Percentiles rank a stretch among this genome's conserved stretches.
Conservation (phyloP, 495 filamentous ascomycete genomes). For the Articulospora tetracladia region DNA sequence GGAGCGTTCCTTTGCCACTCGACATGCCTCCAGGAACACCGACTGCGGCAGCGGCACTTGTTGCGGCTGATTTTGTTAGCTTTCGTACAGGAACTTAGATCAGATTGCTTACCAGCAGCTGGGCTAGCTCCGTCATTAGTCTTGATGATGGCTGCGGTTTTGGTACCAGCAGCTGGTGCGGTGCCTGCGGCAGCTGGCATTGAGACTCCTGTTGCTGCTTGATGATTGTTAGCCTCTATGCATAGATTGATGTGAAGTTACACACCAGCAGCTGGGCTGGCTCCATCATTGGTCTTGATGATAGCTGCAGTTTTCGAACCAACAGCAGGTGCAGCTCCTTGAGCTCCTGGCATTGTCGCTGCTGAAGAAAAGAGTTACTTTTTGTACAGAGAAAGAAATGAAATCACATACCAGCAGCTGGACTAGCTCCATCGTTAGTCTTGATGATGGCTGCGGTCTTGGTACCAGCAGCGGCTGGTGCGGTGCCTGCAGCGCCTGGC, state of each 20-base stretch:
- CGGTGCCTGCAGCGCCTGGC: background rate
- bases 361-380: too few relatives aligned
- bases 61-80: slow-evolving; percentile 11
- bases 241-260: background rate
- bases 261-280: background rate
- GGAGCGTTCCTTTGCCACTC: slow-evolving; percentile 27
- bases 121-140: background rate
- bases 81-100: background rate
- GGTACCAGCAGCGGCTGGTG: slow-evolving; percentile 1
- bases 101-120: background rate
- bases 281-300: background rate
- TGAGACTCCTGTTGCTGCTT: background rate
- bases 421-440: background rate
- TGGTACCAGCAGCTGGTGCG: background rate
- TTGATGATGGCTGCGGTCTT: slow-evolving; percentile 1
- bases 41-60: slow-evolving; percentile 4
- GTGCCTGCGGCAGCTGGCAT: background rate
- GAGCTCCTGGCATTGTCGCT: too few relatives aligned
- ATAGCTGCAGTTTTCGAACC: slow-evolving; percentile 1
- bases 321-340: slow-evolving; percentile 3
- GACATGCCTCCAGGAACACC: slow-evolving; percentile 23
- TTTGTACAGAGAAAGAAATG: background rate
- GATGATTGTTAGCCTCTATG: background rate
- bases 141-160: background rate
- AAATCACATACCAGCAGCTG: background rate